Percentiles rank a stretch among this genome's conserved stretches.
phyloP scores from a whole-genome alignment of 225 moss, liverwort and hornwort species.

The Polytrichum commune region DNA sequence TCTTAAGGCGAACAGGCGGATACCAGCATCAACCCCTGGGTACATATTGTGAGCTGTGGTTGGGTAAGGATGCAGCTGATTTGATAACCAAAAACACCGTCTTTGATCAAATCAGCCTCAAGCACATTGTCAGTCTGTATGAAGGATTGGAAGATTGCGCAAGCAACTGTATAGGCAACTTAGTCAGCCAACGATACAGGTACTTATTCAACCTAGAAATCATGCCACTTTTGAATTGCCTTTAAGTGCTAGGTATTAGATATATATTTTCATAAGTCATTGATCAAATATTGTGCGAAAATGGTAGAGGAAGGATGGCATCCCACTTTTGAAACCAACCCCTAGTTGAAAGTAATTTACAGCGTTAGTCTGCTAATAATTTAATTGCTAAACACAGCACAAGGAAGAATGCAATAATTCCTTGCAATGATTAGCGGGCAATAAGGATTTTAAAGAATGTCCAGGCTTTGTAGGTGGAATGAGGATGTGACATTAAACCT shows the following conservation, averaged over 20 bases:
- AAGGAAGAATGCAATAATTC: no score
- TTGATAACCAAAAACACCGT: conserved; percentile 38
- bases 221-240: neutral
- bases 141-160: conserved; percentile 61
- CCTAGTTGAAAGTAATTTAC: neutral
- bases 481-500: no score
- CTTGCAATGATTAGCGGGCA: no score
- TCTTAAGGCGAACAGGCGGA: conserved; percentile 50
- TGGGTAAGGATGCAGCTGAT: conserved; percentile 38
- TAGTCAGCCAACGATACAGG: conserved; percentile 54
- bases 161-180: conserved; percentile 33
- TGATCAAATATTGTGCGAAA: neutral
- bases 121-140: conserved; percentile 54
- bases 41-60: conserved; percentile 47
- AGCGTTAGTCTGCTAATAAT: neutral
- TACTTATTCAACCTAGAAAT: conserved; percentile 1
- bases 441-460: no score
- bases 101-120: conserved; percentile 48
- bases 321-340: neutral
- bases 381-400: no score
- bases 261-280: neutral
- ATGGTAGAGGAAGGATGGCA: neutral
- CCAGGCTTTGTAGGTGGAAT: no score
- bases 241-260: no score
- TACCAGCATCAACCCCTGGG: conserved; percentile 32